phyloP scores from a whole-genome alignment of 148 eudicot genomes.

The Spergularia marina region DNA sequence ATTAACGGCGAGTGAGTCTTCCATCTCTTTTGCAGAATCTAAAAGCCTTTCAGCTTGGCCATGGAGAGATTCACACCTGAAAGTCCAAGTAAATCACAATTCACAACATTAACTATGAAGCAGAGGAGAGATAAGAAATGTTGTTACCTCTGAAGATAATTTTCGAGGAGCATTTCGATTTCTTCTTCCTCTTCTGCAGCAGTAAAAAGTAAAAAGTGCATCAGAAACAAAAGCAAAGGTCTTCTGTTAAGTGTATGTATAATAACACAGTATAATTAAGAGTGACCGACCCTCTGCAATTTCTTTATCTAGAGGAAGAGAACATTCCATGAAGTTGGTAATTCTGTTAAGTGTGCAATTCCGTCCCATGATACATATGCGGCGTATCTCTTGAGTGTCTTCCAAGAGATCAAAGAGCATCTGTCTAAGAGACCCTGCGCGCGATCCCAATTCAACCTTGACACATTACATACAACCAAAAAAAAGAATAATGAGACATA shows the following conservation, averaged over 20 bases:
- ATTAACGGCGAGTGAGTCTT: constrained; percentile 96
- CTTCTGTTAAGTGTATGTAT: too few relatives aligned
- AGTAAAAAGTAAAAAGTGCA: constrained; percentile 17
- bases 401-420: constrained; percentile 95
- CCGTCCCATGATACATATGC: constrained; percentile 85
- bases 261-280: too few relatives aligned
- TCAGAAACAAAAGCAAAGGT: constrained; percentile 1
- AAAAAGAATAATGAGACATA: too few relatives aligned
- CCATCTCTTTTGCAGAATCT: constrained; percentile 99
- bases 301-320: constrained; percentile 74
- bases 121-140: too few relatives aligned
- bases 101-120: too few relatives aligned
- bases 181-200: constrained; percentile 96
- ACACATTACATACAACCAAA: neutral
- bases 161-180: constrained; percentile 97
- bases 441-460: constrained; percentile 90
- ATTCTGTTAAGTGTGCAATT: constrained; percentile 61
- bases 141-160: constrained; percentile 84
- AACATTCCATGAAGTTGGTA: constrained; percentile 57
- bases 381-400: constrained; percentile 86
- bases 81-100: constrained; percentile 26
- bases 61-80: constrained; percentile 97
- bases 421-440: constrained; percentile 88
- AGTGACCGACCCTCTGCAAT: constrained; percentile 80
- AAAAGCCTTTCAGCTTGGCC: constrained; percentile 99